Base-by-base conservation (phyloP, 306 rosid genomes). In the Lathyrus tuberosus region DNA sequence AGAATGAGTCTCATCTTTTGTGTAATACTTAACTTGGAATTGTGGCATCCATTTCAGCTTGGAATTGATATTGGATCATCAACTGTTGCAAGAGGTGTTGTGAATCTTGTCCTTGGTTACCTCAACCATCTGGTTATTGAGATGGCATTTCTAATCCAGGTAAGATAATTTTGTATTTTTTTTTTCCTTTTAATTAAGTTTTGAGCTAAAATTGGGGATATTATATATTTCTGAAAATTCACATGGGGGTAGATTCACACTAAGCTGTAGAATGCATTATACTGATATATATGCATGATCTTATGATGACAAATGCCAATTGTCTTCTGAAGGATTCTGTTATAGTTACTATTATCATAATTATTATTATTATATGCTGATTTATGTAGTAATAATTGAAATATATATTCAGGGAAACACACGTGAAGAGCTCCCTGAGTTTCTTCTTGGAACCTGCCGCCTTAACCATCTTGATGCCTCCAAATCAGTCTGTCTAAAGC, bases 71-170 rank as follows among this genome's bases (percentile, higher is more conserved):
- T 87, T 22, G 97, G 95, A 51, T 94, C 97, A 30, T 94, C 99
- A 73, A 94, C 96, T 3, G 86, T 90, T 74, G 99, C 99, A 56
- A 87, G 96, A 65, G 95, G 99, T 30, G 97, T 94, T 74, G 92
- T 77, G 63, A 94, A 79, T 74, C 97, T 94, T 79, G 97, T 94
- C 73, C 96, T 91, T 59, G 99, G 99, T 58, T 94, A 87, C 82
- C 94, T 94, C 60, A 94, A 83, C 78, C 89, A 91, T 65, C 77
- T 94, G 84, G 91, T 94, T 71, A 83, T 91, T 62, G 99, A 94
- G 85, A 84, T 94, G 97, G 99, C 99, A 31, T 94, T 91, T 79
- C 69, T 94, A 73, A 84, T 94, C 71, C 97, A 91, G 96, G 99
- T 94, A 77, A 72, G 37, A 38, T 60, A 65, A 24, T 60, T 40